Percentiles rank a stretch among this genome's conserved stretches.
These are phyloP conservation scores for Fusarium kyushuense DNA, from an alignment of 2,329 filamentous ascomycete genomes.

Conservation along the genomic window DNA sequence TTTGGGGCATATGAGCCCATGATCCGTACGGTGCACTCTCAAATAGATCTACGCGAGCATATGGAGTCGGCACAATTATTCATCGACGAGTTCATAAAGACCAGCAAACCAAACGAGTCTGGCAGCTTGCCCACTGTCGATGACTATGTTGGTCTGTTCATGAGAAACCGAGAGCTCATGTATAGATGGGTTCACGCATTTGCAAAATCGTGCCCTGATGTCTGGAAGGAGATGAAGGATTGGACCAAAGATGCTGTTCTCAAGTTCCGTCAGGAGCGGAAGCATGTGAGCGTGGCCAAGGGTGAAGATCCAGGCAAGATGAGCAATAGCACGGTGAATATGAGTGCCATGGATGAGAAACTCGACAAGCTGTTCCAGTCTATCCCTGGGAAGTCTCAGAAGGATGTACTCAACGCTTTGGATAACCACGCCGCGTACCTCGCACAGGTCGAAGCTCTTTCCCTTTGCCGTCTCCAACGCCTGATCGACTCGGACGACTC, in stretches of 20 bases:
- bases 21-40: constrained; percentile 77
- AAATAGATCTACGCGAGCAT: constrained; percentile 77
- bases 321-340: constrained; percentile 18
- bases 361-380: constrained; percentile 58
- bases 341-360: constrained; percentile 55
- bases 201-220: constrained; percentile 73
- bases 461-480: constrained; percentile 65
- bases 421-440: constrained; percentile 73
- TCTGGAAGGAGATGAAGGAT: constrained; percentile 69
- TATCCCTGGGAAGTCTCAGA: constrained; percentile 62
- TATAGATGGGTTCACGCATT: constrained; percentile 80
- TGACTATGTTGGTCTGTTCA: constrained; percentile 76
- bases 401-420: constrained; percentile 62
- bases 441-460: constrained; percentile 64
- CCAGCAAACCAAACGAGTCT: constrained; percentile 59
- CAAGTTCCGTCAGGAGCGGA: constrained; percentile 62
- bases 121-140: constrained; percentile 69
- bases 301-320: not conserved
- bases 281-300: not conserved
- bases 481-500: constrained; percentile 61
- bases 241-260: constrained; percentile 71
- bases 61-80: constrained; percentile 76
- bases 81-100: constrained; percentile 76
- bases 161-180: constrained; percentile 70
- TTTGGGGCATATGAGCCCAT: constrained; percentile 79